Evolutionary conservation across 2,329 filamentous ascomycete genomes (phyloP), one percentile per base, ranked within the genome.

Genomic region (Talaromyces atroroseus): DNA sequence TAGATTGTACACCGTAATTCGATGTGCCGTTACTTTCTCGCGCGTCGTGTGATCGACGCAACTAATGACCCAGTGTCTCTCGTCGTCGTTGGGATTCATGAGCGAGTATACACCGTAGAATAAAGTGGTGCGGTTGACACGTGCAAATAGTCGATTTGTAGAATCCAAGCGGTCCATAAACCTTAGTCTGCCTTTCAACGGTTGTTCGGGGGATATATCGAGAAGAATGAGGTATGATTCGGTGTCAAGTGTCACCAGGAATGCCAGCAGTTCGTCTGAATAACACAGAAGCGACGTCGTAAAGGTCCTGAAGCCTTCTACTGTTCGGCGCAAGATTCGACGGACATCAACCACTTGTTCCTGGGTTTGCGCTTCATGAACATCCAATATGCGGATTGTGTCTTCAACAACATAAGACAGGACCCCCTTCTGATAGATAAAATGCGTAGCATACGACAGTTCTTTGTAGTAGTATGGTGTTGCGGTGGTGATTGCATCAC

Each of bases 101-200:
- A 78, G 78, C 0, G 80, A 84, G 66, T 85, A 82, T 0, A 83
- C 86, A 4, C 86, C 88, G 62, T 82, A 87, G 64, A 85, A 86
- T 2, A 91, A 74, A 66, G 82, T 84, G 1, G 77, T 64, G 1
- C 68, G 63, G 58, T 83, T 82, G 59, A 89, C 86, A 10, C 87
- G 81, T 2, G 87, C 85, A 66, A 90, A 88, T 1, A 90, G 70
- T 58, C 81, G 83, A 24, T 76, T 71, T 2, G 74, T 75, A 23
- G 78, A 79, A 11, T 72, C 64, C 42, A 84, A 69, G 47, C 55
- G 69, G 34, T 66, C 65, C 14, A 66, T 68, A 14, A 78, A 68
- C 2, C 82, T 63, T 16, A 83, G 60, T 23, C 70, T 67, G 29
- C 67, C 16, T 6, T 51, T 51, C 18, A 16, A 49, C 5, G 66